Evolutionary conservation across 805 yeast species (phyloP).

Genomic region (Starmerella asiatica): DNA sequence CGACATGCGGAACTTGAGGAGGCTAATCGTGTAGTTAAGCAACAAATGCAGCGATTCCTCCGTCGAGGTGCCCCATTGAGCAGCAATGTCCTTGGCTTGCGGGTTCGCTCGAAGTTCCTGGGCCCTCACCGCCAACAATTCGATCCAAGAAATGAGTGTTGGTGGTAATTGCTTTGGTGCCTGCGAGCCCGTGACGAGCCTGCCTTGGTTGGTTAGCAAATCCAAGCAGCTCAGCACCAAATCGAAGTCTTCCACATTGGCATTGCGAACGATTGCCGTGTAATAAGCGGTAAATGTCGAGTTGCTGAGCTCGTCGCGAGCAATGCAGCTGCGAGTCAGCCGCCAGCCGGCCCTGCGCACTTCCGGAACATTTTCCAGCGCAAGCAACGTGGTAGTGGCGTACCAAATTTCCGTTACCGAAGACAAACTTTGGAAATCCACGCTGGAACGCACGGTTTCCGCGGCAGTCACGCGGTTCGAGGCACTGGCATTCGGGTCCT

Average conservation of each 20-base stretch:
- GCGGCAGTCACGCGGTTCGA: conserved; percentile 36
- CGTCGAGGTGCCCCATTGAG: conserved; percentile 22
- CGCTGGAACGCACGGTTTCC: conserved; percentile 35
- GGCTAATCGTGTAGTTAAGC: conserved; percentile 31
- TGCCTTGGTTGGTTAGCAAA: conserved; percentile 39
- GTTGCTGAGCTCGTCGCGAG: conserved; percentile 37
- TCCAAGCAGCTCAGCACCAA: conserved; percentile 37
- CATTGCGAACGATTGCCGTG: conserved; percentile 41
- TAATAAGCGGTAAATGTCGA: conserved; percentile 44
- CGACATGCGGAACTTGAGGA: conserved; percentile 37
- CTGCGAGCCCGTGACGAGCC: conserved; percentile 19
- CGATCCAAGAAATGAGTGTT: conserved; percentile 30
- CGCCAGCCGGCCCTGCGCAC: conserved; percentile 39
- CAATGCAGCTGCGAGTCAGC: conserved; percentile 44
- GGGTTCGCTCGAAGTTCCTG: conserved; percentile 24
- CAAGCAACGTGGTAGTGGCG: conserved; percentile 42
- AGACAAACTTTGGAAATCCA: conserved; percentile 41
- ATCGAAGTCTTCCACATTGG: conserved; percentile 40
- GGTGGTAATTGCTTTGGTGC: conserved; percentile 32
- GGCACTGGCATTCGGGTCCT: conserved; percentile 17
- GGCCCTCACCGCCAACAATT: conserved; percentile 23
- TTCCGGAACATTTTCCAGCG: conserved; percentile 26
- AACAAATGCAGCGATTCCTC: conserved; percentile 25
- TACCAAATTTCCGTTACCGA: conserved; percentile 69
- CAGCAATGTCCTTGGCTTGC: conserved; percentile 16